phyloP scores from a whole-genome alignment of 2,329 filamentous ascomycete genomes.

The Scleromitrula shiraiana region DNA sequence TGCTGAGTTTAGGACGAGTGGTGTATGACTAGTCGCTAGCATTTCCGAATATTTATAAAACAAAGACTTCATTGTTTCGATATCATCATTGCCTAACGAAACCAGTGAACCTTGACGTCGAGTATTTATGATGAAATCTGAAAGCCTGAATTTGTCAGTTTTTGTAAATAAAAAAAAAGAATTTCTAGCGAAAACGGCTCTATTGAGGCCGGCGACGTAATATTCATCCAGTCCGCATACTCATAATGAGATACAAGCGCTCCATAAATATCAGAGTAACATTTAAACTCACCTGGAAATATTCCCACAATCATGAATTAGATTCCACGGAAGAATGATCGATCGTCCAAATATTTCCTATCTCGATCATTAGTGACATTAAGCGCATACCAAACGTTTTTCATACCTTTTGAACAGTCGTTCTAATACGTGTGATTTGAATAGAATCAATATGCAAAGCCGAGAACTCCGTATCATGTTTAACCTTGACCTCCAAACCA shows the following conservation, averaged over 20 bases:
- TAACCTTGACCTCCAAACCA: conserved; percentile 26
- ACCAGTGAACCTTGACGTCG: no score
- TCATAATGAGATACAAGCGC: background rate
- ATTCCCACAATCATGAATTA: conserved; percentile 52
- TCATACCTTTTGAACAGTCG: conserved; percentile 12
- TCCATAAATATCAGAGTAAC: no score
- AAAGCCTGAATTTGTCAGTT: background rate
- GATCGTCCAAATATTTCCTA: background rate
- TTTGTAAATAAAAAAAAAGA: background rate
- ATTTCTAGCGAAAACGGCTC: no score
- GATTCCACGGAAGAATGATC: conserved; percentile 41
- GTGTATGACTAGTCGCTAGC: no score
- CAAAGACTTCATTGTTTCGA: background rate
- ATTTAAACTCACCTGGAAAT: conserved; percentile 29
- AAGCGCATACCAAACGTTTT: no score
- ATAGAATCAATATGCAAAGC: conserved; percentile 50
- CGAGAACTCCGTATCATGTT: conserved; percentile 43
- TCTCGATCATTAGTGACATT: no score
- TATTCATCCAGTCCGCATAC: no score
- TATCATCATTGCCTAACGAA: background rate
- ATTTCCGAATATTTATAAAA: background rate
- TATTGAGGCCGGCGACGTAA: no score
- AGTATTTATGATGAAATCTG: conserved; percentile 2
- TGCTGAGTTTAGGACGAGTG: no score
- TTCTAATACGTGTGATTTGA: conserved; percentile 18